Percentiles rank a stretch among this genome's conserved stretches.
These are phyloP conservation scores for Epichloe festucae DNA, from an alignment of 2,329 filamentous ascomycete species.

Conservation along the genomic window DNA sequence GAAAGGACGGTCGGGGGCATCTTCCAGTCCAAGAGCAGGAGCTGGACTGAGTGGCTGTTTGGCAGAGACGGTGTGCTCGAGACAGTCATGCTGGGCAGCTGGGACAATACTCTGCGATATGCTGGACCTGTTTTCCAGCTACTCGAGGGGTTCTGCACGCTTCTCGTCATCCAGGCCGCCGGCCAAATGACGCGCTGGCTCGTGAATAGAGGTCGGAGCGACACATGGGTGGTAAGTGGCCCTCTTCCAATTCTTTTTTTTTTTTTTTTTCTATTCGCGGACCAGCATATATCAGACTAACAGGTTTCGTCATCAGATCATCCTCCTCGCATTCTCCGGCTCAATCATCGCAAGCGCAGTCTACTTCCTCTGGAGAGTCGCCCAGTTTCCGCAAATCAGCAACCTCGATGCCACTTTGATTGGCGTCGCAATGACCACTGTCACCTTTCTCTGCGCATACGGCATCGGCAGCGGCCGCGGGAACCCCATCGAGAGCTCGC, in stretches of 20 bases:
- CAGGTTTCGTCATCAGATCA: slow-evolving; percentile 47
- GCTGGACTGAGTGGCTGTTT: slow-evolving; percentile 73
- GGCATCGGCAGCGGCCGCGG: slow-evolving; percentile 89
- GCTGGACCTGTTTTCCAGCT: slow-evolving; percentile 92
- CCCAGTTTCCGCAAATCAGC: slow-evolving; percentile 83
- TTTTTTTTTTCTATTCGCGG: background rate
- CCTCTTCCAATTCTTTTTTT: background rate
- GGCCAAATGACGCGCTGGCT: slow-evolving; percentile 92
- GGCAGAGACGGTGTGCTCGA: slow-evolving; percentile 76
- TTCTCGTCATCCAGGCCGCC: slow-evolving; percentile 87
- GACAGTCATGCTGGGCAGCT: slow-evolving; percentile 65
- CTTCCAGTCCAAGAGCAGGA: slow-evolving; percentile 47
- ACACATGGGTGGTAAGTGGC: slow-evolving; percentile 81
- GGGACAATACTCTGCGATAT: slow-evolving; percentile 81
- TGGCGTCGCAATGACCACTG: slow-evolving; percentile 82
- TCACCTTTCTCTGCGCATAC: slow-evolving; percentile 83
- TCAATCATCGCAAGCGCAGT: slow-evolving; percentile 86
- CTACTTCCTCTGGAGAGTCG: slow-evolving; percentile 93
- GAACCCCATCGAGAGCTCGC: slow-evolving; percentile 86
- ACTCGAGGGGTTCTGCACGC: slow-evolving; percentile 88
- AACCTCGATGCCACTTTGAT: slow-evolving; percentile 89
- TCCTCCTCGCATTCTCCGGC: slow-evolving; percentile 73
- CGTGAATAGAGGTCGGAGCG: slow-evolving; percentile 83
- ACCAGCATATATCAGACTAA: slow-evolving; percentile 18
- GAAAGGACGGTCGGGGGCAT: slow-evolving; percentile 64